Evolutionary conservation across 2,329 filamentous ascomycete species (phyloP).

Genomic region (Dothiorella sarmentorum): DNA sequence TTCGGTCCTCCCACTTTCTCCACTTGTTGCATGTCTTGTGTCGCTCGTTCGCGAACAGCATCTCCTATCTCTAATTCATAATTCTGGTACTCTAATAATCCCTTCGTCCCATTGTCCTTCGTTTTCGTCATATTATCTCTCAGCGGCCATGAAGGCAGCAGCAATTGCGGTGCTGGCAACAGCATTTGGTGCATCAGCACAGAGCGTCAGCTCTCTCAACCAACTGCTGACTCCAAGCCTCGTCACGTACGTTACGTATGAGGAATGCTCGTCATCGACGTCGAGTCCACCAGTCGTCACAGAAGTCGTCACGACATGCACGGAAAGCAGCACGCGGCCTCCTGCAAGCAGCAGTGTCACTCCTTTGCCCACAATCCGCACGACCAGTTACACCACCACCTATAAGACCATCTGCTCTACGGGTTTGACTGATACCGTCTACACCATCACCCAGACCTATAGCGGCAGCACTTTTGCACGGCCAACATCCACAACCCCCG

Average conservation of each 20-base stretch:
- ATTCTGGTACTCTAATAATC: not conserved
- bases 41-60: slow-evolving; percentile 11
- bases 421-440: slow-evolving; percentile 25
- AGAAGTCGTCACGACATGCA: slow-evolving; percentile 28
- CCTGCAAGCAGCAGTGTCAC: not conserved
- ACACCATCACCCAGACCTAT: slow-evolving; percentile 34
- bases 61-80: not conserved
- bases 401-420: slow-evolving; percentile 25
- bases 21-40: not conserved
- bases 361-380: slow-evolving; percentile 10
- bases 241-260: slow-evolving; percentile 11
- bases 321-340: not conserved
- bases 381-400: slow-evolving; percentile 27
- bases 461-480: slow-evolving; percentile 20
- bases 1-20: not conserved
- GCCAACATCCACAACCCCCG: not conserved
- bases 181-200: slow-evolving; percentile 1
- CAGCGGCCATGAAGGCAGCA: slow-evolving; percentile 7
- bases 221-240: slow-evolving; percentile 1
- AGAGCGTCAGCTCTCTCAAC: not conserved
- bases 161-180: not conserved
- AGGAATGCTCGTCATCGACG: not conserved
- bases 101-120: not conserved
- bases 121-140: not conserved
- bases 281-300: slow-evolving; percentile 22